Percentiles rank a stretch among this genome's conserved stretches.
phyloP scores from a whole-genome alignment of 768 basidiomycete species.

The Nevesoporus exiguus region DNA sequence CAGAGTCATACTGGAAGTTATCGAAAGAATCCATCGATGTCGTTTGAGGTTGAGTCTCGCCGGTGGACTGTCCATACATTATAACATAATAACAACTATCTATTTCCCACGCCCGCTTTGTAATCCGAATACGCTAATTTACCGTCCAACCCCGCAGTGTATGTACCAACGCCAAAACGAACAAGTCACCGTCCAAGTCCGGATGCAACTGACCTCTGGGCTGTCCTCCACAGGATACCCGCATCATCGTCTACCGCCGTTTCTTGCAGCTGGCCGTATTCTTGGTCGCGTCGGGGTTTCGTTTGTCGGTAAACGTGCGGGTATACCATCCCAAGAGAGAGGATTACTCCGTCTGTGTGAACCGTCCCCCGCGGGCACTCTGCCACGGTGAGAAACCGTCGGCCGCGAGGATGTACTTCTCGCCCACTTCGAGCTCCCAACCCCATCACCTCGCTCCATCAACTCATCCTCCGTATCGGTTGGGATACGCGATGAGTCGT shows the following conservation, averaged over 20 bases:
- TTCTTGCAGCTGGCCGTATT: conserved; percentile 39
- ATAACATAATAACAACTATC: conserved; percentile 18
- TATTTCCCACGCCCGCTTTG: conserved; percentile 25
- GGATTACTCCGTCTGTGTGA: conserved; percentile 26
- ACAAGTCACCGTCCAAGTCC: neutral
- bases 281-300: conserved; percentile 66
- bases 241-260: conserved; percentile 44
- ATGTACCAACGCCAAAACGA: conserved; percentile 10
- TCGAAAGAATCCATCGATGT: conserved; percentile 73
- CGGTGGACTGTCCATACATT: neutral
- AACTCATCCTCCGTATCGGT: conserved; percentile 32
- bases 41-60: conserved; percentile 16
- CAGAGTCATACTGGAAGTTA: conserved; percentile 82
- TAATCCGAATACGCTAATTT: conserved; percentile 9
- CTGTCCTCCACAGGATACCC: too few species aligned
- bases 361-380: conserved; percentile 19
- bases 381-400: conserved; percentile 14
- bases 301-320: conserved; percentile 38
- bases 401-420: conserved; percentile 22
- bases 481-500: conserved; percentile 24
- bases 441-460: conserved; percentile 30
- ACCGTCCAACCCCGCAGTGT: too few species aligned
- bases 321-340: conserved; percentile 31
- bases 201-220: too few species aligned
- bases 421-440: conserved; percentile 30